Percentiles rank a stretch among this genome's conserved stretches.
phyloP scores from a whole-genome alignment of 1,284 basidiomycete species.

The Cryptococcus amylolentus region DNA sequence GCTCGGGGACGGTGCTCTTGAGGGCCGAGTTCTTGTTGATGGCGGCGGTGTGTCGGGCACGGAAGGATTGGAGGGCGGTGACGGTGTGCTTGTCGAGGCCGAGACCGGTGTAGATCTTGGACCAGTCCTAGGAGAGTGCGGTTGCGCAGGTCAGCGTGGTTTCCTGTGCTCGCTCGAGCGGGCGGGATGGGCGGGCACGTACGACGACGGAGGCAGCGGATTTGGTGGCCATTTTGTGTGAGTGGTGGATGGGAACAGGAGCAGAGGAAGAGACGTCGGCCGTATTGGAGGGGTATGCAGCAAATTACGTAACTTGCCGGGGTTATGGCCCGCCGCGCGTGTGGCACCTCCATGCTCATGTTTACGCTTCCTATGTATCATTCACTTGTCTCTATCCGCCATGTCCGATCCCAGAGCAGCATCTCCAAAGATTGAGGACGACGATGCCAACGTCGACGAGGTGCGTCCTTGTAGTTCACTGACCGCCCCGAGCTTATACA shows the following conservation, averaged over 20 bases:
- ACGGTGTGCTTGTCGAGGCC: conserved; percentile 93
- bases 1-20: conserved; percentile 60
- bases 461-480: conserved; percentile 14
- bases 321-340: conserved; percentile 16
- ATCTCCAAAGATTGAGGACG: conserved; percentile 36
- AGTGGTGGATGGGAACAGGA: conserved; percentile 8
- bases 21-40: conserved; percentile 70
- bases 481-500: background rate
- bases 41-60: conserved; percentile 89
- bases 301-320: conserved; percentile 11
- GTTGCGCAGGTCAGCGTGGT: background rate
- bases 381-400: background rate
- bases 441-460: conserved; percentile 44
- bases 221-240: conserved; percentile 69
- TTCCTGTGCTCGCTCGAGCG: background rate
- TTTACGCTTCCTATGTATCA: background rate
- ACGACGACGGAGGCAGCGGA: conserved; percentile 71
- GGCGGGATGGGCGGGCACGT: conserved; percentile 8
- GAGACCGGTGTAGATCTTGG: conserved; percentile 82
- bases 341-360: background rate
- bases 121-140: conserved; percentile 67
- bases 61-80: conserved; percentile 85
- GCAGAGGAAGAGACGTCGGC: background rate
- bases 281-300: background rate
- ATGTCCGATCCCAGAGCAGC: conserved; percentile 42